phyloP scores from a whole-genome alignment of 2,329 filamentous ascomycete genomes.

The Botrytis hyacinthi region DNA sequence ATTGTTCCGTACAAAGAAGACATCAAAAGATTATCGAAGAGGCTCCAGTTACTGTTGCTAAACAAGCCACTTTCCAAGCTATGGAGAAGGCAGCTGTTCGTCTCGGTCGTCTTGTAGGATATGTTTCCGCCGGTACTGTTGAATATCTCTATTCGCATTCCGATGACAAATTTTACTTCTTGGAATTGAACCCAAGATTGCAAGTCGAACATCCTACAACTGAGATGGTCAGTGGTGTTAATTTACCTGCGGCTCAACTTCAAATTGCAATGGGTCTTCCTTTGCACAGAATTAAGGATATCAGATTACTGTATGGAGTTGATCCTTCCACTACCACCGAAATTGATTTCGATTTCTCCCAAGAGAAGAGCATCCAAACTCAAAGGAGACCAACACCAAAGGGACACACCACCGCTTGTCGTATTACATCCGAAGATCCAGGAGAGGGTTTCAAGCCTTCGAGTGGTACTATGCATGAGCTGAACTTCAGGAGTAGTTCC shows the following conservation, averaged over 20 bases:
- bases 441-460: conserved; percentile 99
- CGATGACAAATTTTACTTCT: conserved; percentile 99
- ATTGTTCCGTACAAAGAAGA: conserved; percentile 96
- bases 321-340: conserved; percentile 82
- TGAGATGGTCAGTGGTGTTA: conserved; percentile 98
- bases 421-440: conserved; percentile 98
- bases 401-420: conserved; percentile 95
- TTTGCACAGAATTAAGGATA: conserved; percentile 91
- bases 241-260: conserved; percentile 93
- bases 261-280: conserved; percentile 99
- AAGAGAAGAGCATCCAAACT: conserved; percentile 74
- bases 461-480: conserved; percentile 96
- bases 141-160: conserved; percentile 98
- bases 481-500: conserved; percentile 98
- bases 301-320: conserved; percentile 91
- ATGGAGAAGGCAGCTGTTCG: conserved; percentile 98
- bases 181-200: conserved; percentile 97
- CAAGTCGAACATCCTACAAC: conserved; percentile 99
- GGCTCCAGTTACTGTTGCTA: conserved; percentile 94
- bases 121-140: conserved; percentile 97
- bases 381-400: conserved; percentile 91
- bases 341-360: conserved; percentile 96
- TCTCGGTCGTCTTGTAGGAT: conserved; percentile 89
- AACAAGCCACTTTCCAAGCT: conserved; percentile 80
- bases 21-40: conserved; percentile 99